Base-by-base conservation (phyloP, 2,329 filamentous ascomycete species). In the Rhynchosporium secalis region DNA sequence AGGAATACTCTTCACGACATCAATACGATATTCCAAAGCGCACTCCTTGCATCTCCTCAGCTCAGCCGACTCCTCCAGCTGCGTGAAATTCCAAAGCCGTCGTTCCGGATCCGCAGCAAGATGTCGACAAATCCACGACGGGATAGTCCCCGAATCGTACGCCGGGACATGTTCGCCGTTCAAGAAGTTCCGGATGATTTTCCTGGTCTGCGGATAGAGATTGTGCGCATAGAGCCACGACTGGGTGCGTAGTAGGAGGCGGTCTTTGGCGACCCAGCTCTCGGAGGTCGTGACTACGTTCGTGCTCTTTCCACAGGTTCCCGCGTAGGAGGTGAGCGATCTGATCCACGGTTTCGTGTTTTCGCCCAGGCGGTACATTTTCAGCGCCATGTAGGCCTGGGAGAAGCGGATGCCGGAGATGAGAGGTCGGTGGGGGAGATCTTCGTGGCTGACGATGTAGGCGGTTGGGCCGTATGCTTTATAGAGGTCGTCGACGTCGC, bases 11-110 rank as follows among this genome's bases (percentile, higher is more conserved):
- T 56, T 55, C 3, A 43, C n/a, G n/a, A 36, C 29, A 51, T 62
- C 60, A 12, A 46, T 40, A 15, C 40, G 45, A 26, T 57, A 62
- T 13, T 62, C 60, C 4, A 62, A 33, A 4, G 60, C 60, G 29
- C 54, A 58, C 36, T 52, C 15, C 0, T 28, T 20, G 10, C 60
- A 62, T n/a, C 28, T 26, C 13, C 38, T 33, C 9, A 57, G 7
- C 12, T 52, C 20, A 3, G 26, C 12, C 9, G 36, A 20, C n/a
- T 49, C 45, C 26, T 49, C 36, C 3, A 31, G 31, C 3, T 40
- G 26, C 0, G 29, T 36, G 45, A 48, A 58, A 15, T 58, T 33
- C 5, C 38, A 58, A 1, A 20, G 29, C 26, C 31, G 13, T 8
- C 20, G n/a, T 3, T 47, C 3, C 15, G 40, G 26, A 40, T 33